Evolutionary conservation across 139 green algal genomes (phyloP).

Genomic region (Picochlorum sp.): DNA sequence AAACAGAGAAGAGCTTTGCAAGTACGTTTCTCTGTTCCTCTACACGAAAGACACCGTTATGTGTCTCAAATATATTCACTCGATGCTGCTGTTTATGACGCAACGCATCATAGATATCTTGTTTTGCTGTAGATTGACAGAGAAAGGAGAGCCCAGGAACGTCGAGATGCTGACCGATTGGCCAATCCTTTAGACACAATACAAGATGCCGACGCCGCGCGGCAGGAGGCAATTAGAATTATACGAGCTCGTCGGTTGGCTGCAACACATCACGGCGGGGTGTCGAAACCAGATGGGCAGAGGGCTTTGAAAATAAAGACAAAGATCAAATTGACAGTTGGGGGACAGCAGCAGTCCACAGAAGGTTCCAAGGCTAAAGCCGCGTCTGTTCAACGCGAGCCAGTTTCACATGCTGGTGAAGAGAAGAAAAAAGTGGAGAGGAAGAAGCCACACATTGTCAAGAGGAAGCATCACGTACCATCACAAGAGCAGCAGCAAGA

Average conservation of each 20-base stretch:
- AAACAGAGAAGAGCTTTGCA: not conserved
- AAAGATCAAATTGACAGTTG: not conserved
- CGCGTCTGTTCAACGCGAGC: not conserved
- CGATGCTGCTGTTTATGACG: too few species aligned
- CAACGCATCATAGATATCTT: too few species aligned
- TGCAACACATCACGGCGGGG: not conserved
- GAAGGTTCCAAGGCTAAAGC: conserved; percentile 11
- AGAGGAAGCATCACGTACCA: not conserved
- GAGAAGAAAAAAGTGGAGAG: not conserved
- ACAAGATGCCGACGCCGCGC: not conserved
- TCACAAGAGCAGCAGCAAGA: not conserved
- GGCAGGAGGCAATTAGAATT: conserved; percentile 4
- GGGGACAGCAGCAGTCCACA: not conserved
- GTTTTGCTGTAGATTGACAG: too few species aligned
- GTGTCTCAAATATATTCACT: too few species aligned
- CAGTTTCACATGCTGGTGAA: too few species aligned
- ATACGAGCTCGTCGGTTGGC: not conserved
- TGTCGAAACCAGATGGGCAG: not conserved
- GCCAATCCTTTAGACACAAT: too few species aligned
- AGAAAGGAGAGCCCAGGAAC: too few species aligned
- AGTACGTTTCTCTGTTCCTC: not conserved
- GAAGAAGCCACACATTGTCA: not conserved
- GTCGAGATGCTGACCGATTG: too few species aligned
- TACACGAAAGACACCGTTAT: not conserved
- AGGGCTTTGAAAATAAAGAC: not conserved